These are phyloP conservation scores for Coniophora puteana DNA, from an alignment of 1,284 basidiomycete genomes.

Conservation along the genomic window DNA sequence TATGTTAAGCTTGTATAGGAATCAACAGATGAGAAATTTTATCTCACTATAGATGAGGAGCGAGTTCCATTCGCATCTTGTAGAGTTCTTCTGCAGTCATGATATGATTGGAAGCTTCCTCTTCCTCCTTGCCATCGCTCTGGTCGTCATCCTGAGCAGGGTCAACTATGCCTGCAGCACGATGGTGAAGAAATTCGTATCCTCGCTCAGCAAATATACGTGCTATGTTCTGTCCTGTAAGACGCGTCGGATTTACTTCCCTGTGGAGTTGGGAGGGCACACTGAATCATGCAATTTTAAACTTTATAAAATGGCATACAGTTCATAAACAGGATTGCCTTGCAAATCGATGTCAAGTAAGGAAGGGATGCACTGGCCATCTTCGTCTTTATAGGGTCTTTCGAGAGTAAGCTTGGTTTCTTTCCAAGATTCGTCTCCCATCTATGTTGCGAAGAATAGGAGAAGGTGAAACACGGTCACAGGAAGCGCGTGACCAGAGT, in stretches of 20 bases:
- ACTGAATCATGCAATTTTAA: constrained; percentile 5
- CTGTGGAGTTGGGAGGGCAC: constrained; percentile 26
- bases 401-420: constrained; percentile 66
- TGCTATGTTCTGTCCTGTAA: constrained; percentile 58
- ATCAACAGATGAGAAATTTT: constrained; percentile 5
- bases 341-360: constrained; percentile 68
- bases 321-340: constrained; percentile 64
- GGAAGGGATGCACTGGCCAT: constrained; percentile 55
- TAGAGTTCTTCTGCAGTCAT: constrained; percentile 75
- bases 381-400: constrained; percentile 73
- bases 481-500: no score
- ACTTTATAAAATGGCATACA: constrained; percentile 47
- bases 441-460: constrained; percentile 10
- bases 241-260: constrained; percentile 49
- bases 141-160: constrained; percentile 19
- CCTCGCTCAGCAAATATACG: constrained; percentile 72
- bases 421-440: constrained; percentile 49
- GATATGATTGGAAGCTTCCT: constrained; percentile 31
- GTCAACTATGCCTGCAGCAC: constrained; percentile 29
- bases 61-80: constrained; percentile 67
- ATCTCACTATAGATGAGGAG: constrained; percentile 67
- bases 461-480: constrained; percentile 1
- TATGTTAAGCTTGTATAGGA: constrained; percentile 18
- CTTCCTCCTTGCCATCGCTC: constrained; percentile 25
- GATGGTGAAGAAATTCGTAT: constrained; percentile 66